Base-by-base conservation (phyloP, 2,329 filamentous ascomycete genomes). In the Monosporascus sp. region DNA sequence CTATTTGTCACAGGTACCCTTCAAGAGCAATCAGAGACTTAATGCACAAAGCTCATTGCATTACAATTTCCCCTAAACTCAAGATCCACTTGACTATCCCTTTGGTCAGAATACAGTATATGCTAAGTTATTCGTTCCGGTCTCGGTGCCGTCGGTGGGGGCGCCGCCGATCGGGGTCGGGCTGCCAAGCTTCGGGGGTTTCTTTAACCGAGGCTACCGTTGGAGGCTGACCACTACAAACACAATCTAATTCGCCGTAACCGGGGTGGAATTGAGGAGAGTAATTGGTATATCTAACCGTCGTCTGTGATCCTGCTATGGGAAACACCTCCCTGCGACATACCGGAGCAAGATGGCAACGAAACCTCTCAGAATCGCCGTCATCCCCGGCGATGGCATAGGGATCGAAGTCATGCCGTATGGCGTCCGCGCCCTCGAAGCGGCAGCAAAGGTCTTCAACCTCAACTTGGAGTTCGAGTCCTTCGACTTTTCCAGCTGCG, bases 331-430 rank as follows among this genome's bases (percentile, higher is more conserved):
- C 9, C 14, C 31, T 14, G 31, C 31, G 31, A 35, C 31, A 35
- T 18, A 8, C 27, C 15, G 11, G 18, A 20, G 43, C 35, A 55
- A 47, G 24, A 54, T 55, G 38, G 20, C 53, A 20, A 24, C 37
- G 15, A 53, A 57, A 18, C 22, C 61, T 0, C 48, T 68, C 15
- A 66, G 62, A 49, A 83, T 87, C 55, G 84, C 84, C n/a, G 78
- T 75, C 31, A 85, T 89, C 51, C 83, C 84, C 0, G 86, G 82
- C 7, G 85, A 89, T 62, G 85, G 85, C 51, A 88, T 89, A 55
- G 85, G 86, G 2, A 78, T 78, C 1, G 86, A 89, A 66, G 85
- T 89, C 11, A 81, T 87, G 66, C 72, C 77, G 35, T 83, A 83
- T 1, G 84, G 83, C 2, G 80, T 88, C 5, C 72, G 75, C 27